Evolutionary conservation across 305 asterid genomes (phyloP), one percentile per base, ranked within the genome.

Genomic region (Rubia balearica): DNA sequence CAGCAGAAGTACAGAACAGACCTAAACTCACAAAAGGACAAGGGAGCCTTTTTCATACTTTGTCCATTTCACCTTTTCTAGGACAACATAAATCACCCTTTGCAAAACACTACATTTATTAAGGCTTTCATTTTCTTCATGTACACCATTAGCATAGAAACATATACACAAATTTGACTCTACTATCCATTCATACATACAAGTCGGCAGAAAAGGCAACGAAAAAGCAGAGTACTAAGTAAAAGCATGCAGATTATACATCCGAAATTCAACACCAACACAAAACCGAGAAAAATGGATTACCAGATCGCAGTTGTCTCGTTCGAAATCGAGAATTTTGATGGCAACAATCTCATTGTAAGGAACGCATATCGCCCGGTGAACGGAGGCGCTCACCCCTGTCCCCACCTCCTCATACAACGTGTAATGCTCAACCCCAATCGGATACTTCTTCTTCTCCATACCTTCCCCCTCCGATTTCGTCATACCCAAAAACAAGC

Each of bases 261-360:
- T 19, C 3, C 5, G 9, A 51, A 8, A 9, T 10, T 13, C 2
- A 41, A 6, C 4, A 12, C 6, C 45, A 56, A n/a, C 27, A 4
- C 45, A 43, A 46, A 10, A 62, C 22, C 2, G 27, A 12, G 0
- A 8, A 56, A 48, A 21, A 56, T 13, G 11, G n/a, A 59, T 81
- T 82, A 92, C 99, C 98, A 94, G 88, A 86, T 94, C 95, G 73
- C 87, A 81, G 68, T 94, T 94, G 60, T 80, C 86, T 24, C 98
- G 93, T 81, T 94, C 97, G 69, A 86, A 91, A 79, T 94, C 98
- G 64, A 94, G 96, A 74, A 94, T 83, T 86, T 94, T 94, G 76
- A 94, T 78, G 30, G 98, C 98, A 21, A 91, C 95, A 40, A 89
- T 65, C 81, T 91, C 97, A 57, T 89, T 72, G 63, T 83, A 77